phyloP scores from a whole-genome alignment of 768 basidiomycete genomes.

The Suillus subaureus region DNA sequence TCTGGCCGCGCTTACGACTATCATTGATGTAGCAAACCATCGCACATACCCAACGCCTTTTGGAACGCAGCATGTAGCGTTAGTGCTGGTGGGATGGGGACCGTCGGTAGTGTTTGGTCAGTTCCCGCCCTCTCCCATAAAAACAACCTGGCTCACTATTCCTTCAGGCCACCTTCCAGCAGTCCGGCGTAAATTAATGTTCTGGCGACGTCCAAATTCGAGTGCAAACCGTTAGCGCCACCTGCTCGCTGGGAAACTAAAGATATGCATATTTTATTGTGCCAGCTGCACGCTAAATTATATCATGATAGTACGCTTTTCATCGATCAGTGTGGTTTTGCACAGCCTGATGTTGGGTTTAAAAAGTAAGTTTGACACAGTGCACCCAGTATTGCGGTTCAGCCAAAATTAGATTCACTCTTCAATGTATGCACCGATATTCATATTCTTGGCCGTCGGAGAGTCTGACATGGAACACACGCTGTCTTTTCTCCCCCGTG shows the following conservation, averaged over 20 bases:
- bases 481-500: neutral
- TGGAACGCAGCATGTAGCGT: slow-evolving; percentile 66
- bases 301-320: neutral
- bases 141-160: slow-evolving; percentile 5
- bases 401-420: neutral
- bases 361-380: neutral
- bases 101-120: slow-evolving; percentile 58
- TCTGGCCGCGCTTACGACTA: slow-evolving; percentile 50
- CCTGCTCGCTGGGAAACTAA: neutral
- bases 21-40: slow-evolving; percentile 49
- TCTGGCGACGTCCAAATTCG: slow-evolving; percentile 29
- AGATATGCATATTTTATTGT: neutral
- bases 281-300: neutral
- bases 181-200: slow-evolving; percentile 41
- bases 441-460: neutral
- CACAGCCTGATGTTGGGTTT: neutral
- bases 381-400: neutral
- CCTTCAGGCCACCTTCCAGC: slow-evolving; percentile 39
- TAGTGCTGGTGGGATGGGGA: slow-evolving; percentile 61
- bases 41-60: slow-evolving; percentile 49
- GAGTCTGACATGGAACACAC: neutral
- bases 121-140: slow-evolving; percentile 14
- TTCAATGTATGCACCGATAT: neutral
- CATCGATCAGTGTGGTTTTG: neutral
- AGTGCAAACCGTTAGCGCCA: neutral